Evolutionary conservation across 148 eudicot species (phyloP).

Genomic region (Mesembryanthemum crystallinum): DNA sequence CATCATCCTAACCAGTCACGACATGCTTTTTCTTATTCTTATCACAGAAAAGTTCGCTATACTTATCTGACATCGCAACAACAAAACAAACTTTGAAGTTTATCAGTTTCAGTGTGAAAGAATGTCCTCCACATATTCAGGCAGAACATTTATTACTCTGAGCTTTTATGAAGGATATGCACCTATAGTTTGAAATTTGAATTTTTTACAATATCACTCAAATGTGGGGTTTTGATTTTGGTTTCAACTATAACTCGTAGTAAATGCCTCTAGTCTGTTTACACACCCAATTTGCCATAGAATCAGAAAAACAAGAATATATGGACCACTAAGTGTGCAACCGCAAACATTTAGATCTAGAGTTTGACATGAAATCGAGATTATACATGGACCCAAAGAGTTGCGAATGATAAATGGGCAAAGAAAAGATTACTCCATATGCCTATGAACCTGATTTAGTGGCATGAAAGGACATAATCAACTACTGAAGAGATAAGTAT

Average conservation of each 20-base stretch:
- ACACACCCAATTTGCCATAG: not conserved
- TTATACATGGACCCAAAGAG: too few species aligned
- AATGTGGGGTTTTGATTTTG: not conserved
- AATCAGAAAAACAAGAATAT: not conserved
- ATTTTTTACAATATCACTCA: slow-evolving; percentile 11
- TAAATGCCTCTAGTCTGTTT: not conserved
- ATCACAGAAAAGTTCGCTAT: slow-evolving; percentile 1
- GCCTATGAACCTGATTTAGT: not conserved
- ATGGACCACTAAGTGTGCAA: not conserved
- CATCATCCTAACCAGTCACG: not conserved
- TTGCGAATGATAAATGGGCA: not conserved
- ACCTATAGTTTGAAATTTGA: slow-evolving; percentile 22
- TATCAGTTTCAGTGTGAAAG: slow-evolving; percentile 8
- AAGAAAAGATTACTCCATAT: not conserved
- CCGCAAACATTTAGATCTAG: not conserved
- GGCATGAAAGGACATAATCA: slow-evolving; percentile 11
- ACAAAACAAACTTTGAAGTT: not conserved
- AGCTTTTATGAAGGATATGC: not conserved
- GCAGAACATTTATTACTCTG: slow-evolving; percentile 19
- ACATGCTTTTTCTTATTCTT: slow-evolving; percentile 9
- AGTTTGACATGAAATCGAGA: too few species aligned
- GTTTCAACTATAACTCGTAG: not conserved
- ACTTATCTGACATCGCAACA: slow-evolving; percentile 11
- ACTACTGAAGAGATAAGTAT: not conserved
- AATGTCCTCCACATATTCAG: slow-evolving; percentile 12